Conservation (phyloP, 305 asterid species). For the Salvia sclarea region DNA sequence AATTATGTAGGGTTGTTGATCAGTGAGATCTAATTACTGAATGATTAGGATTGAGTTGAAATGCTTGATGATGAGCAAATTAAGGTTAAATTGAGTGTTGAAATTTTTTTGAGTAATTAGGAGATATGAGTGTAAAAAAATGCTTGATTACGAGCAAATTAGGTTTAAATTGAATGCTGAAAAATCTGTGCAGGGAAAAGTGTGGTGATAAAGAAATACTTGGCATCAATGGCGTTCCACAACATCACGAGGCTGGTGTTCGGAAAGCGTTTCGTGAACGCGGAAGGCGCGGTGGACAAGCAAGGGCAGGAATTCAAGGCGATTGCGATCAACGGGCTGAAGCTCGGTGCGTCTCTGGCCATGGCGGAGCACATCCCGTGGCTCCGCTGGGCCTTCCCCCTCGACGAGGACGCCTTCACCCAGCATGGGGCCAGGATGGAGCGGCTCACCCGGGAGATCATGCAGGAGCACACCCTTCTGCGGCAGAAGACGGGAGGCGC, state of each 20-base stretch:
- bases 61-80: too few species aligned
- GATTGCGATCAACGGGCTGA: constrained; percentile 5
- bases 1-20: too few species aligned
- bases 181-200: neutral
- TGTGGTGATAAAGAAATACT: constrained; percentile 19
- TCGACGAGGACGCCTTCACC: constrained; percentile 26
- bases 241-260: constrained; percentile 24
- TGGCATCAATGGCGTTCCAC: constrained; percentile 21
- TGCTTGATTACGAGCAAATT: too few species aligned
- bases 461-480: constrained; percentile 25
- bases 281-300: constrained; percentile 20
- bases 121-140: too few species aligned
- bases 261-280: constrained; percentile 15
- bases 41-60: too few species aligned
- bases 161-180: too few species aligned
- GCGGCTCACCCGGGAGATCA: constrained; percentile 24
- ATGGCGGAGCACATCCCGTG: constrained; percentile 29
- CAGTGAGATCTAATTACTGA: too few species aligned
- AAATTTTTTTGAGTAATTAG: too few species aligned
- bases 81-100: too few species aligned
- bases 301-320: constrained; percentile 31
- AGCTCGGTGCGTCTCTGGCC: constrained; percentile 2
- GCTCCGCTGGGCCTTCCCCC: constrained; percentile 27
- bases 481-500: constrained; percentile 19
- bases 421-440: constrained; percentile 19